These are phyloP conservation scores for Rhynchosporium graminicola DNA, from an alignment of 2,329 filamentous ascomycete genomes.

Conservation along the genomic window DNA sequence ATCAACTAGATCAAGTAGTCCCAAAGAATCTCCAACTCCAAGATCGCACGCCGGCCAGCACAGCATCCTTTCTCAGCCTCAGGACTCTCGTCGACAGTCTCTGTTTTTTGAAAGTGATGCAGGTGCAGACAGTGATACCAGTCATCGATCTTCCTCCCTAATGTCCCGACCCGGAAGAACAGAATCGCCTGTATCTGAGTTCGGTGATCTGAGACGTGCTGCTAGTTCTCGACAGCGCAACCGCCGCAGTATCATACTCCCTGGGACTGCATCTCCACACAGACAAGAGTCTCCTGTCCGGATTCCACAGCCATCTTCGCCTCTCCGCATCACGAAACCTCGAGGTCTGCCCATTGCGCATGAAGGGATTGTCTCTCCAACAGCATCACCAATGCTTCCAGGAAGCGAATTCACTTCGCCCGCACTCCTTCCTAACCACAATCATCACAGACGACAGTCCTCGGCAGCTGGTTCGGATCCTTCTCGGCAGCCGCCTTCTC, in stretches of 20 bases:
- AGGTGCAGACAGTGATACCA: constrained; percentile 78
- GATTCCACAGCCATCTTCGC: constrained; percentile 74
- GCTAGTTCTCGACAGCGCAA: constrained; percentile 82
- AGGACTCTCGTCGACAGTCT: constrained; percentile 72
- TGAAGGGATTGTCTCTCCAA: constrained; percentile 76
- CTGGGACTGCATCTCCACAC: constrained; percentile 75
- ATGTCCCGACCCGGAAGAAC: constrained; percentile 71
- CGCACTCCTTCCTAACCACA: constrained; percentile 58
- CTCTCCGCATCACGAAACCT: constrained; percentile 82
- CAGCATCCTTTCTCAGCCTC: constrained; percentile 58
- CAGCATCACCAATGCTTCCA: constrained; percentile 84
- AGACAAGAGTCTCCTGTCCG: constrained; percentile 89
- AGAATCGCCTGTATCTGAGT: constrained; percentile 88
- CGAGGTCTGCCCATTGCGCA: constrained; percentile 60
- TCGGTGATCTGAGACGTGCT: constrained; percentile 72
- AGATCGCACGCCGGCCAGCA: constrained; percentile 71
- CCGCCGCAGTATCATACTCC: constrained; percentile 81
- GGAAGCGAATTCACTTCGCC: constrained; percentile 81
- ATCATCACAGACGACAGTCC: constrained; percentile 85
- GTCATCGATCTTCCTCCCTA: constrained; percentile 76
- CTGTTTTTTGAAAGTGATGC: constrained; percentile 81
- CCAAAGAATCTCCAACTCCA: constrained; percentile 86
- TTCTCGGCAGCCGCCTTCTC: constrained; percentile 73
- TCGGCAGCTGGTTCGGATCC: constrained; percentile 78
- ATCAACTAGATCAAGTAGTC: constrained; percentile 82